Evolutionary conservation across 2,329 filamentous ascomycete species (phyloP).

Genomic region (Raffaelea deltoideospora): DNA sequence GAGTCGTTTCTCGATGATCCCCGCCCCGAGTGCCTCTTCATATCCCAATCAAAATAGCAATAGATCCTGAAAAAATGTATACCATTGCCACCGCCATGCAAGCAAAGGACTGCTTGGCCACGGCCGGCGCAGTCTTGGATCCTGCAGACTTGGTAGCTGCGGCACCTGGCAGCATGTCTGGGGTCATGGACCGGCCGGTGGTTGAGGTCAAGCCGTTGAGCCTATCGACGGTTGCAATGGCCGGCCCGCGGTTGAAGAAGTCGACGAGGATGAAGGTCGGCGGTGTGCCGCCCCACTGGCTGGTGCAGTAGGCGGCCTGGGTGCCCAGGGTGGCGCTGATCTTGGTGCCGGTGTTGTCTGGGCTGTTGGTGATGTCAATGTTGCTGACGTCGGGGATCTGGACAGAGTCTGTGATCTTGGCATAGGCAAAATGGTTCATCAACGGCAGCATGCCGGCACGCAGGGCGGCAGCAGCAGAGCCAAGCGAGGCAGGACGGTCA

Average conservation of each 20-base stretch:
- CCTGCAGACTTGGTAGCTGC: too few species aligned
- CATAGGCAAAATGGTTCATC: constrained; percentile 70
- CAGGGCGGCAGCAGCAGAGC: constrained; percentile 35
- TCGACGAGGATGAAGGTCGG: constrained; percentile 69
- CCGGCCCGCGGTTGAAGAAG: constrained; percentile 60
- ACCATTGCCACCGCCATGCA: too few species aligned
- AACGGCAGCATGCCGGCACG: constrained; percentile 48
- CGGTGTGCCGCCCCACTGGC: constrained; percentile 41
- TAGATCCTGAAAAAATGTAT: too few species aligned
- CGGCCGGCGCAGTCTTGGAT: too few species aligned
- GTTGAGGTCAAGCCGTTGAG: constrained; percentile 40
- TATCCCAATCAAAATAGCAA: too few species aligned
- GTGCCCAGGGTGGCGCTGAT: constrained; percentile 36
- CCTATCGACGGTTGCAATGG: constrained; percentile 52
- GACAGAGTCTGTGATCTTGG: constrained; percentile 35
- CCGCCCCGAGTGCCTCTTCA: too few species aligned
- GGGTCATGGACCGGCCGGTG: constrained; percentile 8
- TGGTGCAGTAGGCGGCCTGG: constrained; percentile 37
- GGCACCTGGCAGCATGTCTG: background rate
- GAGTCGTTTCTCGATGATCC: too few species aligned
- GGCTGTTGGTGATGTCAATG: constrained; percentile 50
- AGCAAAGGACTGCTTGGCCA: too few species aligned
- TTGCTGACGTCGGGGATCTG: constrained; percentile 44
- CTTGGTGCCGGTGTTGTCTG: constrained; percentile 26
- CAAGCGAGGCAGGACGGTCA: constrained; percentile 43